Percentiles rank a stretch among this genome's conserved stretches.
phyloP scores from a whole-genome alignment of 176 grass and related monocot genomes.

The Eleusine indica region DNA sequence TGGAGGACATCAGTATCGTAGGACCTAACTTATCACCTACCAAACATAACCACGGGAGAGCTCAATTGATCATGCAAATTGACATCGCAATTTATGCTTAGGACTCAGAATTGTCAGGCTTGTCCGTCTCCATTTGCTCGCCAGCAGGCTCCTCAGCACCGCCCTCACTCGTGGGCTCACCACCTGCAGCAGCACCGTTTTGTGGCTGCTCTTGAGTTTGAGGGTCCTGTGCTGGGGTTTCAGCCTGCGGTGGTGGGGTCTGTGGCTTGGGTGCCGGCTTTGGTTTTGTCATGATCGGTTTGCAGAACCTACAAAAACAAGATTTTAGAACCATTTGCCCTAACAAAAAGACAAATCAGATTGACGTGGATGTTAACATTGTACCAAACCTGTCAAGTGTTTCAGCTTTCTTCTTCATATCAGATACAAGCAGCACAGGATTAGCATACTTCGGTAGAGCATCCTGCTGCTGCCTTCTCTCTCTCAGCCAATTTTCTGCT shows the following conservation, averaged over 20 bases:
- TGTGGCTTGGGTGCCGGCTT: slow-evolving; percentile 72
- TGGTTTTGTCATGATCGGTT: slow-evolving; percentile 78
- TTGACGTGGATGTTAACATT: not conserved
- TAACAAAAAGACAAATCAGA: not conserved
- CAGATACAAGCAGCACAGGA: slow-evolving; percentile 55
- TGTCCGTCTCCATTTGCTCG: slow-evolving; percentile 73
- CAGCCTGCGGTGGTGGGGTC: slow-evolving; percentile 47
- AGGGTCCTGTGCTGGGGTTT: slow-evolving; percentile 37
- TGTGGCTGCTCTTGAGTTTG: slow-evolving; percentile 54
- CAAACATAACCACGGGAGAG: not conserved
- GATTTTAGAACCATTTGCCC: not conserved
- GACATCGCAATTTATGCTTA: slow-evolving; percentile 29
- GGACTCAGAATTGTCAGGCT: slow-evolving; percentile 39
- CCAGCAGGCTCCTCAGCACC: slow-evolving; percentile 27
- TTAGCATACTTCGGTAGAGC: slow-evolving; percentile 63
- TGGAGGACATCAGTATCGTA: not conserved
- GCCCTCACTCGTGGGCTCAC: slow-evolving; percentile 34
- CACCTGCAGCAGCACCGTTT: not conserved
- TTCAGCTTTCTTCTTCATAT: slow-evolving; percentile 74
- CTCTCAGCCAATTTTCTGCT: slow-evolving; percentile 61
- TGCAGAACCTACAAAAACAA: slow-evolving; percentile 61
- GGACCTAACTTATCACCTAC: not conserved
- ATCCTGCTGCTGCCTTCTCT: slow-evolving; percentile 65
- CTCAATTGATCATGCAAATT: not conserved
- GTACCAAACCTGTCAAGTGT: slow-evolving; percentile 61